phyloP scores from a whole-genome alignment of 176 grass and related monocot species.

The Neostapfia colusana region DNA sequence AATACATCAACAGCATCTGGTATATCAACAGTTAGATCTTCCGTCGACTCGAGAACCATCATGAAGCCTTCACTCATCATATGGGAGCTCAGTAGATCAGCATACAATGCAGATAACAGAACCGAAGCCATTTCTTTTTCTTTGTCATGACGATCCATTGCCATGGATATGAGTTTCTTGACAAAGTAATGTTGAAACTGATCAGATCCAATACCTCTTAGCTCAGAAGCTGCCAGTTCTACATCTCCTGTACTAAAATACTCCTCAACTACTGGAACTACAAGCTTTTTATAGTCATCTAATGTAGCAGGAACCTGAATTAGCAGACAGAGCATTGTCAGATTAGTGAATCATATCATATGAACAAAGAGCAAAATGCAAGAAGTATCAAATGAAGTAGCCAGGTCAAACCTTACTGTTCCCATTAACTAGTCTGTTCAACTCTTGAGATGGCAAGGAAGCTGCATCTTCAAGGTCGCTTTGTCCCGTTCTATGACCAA shows the following conservation, averaged over 20 bases:
- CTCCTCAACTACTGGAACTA: conserved; percentile 68
- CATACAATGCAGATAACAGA: conserved; percentile 72
- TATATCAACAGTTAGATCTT: conserved; percentile 78
- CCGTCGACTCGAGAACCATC: conserved; percentile 62
- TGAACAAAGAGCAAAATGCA: conserved; percentile 6
- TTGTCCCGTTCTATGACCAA: conserved; percentile 46
- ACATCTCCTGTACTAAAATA: conserved; percentile 86
- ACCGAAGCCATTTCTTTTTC: conserved; percentile 91
- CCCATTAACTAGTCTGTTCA: conserved; percentile 52
- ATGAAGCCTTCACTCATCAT: conserved; percentile 77
- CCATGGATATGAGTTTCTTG: conserved; percentile 86
- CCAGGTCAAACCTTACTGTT: conserved; percentile 49
- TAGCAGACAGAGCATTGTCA: conserved; percentile 11
- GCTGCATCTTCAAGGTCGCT: conserved; percentile 46
- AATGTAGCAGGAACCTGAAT: conserved; percentile 57
- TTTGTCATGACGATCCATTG: conserved; percentile 88
- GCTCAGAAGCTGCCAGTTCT: conserved; percentile 60
- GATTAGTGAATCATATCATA: conserved; percentile 15
- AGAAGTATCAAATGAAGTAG: conserved; percentile 8
- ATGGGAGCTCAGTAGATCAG: conserved; percentile 58
- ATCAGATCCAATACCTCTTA: conserved; percentile 59
- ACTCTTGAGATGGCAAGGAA: conserved; percentile 35
- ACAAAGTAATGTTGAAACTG: conserved; percentile 67
- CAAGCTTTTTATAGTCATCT: conserved; percentile 64
- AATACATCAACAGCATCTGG: conserved; percentile 68